A percentile compares a stretch with the other conserved stretches of the same genome.
These are phyloP conservation scores for Prunus yedoensis DNA, from an alignment of 331 rosid species.

Conservation along the genomic window DNA sequence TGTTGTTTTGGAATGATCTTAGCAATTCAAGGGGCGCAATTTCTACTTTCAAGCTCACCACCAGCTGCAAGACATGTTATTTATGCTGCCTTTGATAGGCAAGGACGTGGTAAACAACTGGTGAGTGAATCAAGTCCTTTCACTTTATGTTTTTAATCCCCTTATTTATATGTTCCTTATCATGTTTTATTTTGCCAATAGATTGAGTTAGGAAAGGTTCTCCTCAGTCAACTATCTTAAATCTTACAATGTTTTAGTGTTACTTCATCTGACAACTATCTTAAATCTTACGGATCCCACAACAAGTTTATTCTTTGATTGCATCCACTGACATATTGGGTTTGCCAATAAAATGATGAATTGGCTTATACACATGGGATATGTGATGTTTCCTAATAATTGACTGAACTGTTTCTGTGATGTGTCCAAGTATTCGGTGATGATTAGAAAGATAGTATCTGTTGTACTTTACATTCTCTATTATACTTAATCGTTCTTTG, in stretches of 20 bases:
- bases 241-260: background rate
- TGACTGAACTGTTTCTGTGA: background rate
- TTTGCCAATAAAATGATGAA: background rate
- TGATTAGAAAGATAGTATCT: background rate
- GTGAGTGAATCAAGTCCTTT: constrained; percentile 40
- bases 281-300: background rate
- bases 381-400: constrained; percentile 2
- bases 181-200: background rate
- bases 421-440: background rate
- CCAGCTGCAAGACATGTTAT: constrained; percentile 74
- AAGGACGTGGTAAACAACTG: constrained; percentile 80
- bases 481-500: constrained; percentile 11
- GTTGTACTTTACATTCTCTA: background rate
- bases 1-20: constrained; percentile 25
- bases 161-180: background rate
- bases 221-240: background rate
- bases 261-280: background rate
- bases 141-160: background rate
- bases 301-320: background rate
- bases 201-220: background rate
- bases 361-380: background rate
- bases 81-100: constrained; percentile 73
- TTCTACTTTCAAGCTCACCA: constrained; percentile 57
- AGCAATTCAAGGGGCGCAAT: constrained; percentile 68
- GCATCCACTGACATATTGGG: background rate